Evolutionary conservation across 2,329 filamentous ascomycete genomes (phyloP), one percentile per base, ranked within the genome.

Genomic region (Amylocarpus encephaloides): DNA sequence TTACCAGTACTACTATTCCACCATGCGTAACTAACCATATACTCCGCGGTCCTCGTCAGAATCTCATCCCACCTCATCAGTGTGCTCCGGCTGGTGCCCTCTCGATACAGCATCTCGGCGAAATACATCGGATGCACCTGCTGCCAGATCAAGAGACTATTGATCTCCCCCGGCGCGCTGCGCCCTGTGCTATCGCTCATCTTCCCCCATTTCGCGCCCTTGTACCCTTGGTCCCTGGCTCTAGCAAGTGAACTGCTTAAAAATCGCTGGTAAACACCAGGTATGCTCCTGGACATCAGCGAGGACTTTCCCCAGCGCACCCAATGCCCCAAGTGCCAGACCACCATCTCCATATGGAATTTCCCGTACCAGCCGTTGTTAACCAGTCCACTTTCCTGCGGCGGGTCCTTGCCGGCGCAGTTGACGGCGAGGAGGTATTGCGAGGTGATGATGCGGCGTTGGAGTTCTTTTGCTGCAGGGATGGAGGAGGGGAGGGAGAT

Each of bases 81-180:
- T 0, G 73, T 78, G 4, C 66, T 61, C 2, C 64, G 47, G 6
- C 65, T 69, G 0, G 74, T 71, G 46, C 68, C 72, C 0, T 68
- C 68, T 18, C 74, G 69, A 58, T 75, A 80, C 22, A 47, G 43
- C 19, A 43, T 64, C 61, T 80, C 78, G 0, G 79, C 79, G 57
- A 82, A 78, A 59, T 78, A 79, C 70, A 82, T 76, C 0, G 75
- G 70, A 60, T 83, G 79, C 6, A 78, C 78, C 57, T 82, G 79
- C 57, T 83, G 79, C 79, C 79, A 83, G 50, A 82, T 76, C 2
- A 83, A 66, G 1, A 83, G 66, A 9, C 73, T 74, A 61, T 83
- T 83, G 60, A 82, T 82, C 54, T 79, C 75, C 2, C 80, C 79
- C 1, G 79, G 78, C 1, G 77, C 75, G 42, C 72, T 76, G 10